A percentile compares a stretch with the other conserved stretches of the same genome.
phyloP scores from a whole-genome alignment of 352 stramenopile species.

The Pythium graminicola region DNA sequence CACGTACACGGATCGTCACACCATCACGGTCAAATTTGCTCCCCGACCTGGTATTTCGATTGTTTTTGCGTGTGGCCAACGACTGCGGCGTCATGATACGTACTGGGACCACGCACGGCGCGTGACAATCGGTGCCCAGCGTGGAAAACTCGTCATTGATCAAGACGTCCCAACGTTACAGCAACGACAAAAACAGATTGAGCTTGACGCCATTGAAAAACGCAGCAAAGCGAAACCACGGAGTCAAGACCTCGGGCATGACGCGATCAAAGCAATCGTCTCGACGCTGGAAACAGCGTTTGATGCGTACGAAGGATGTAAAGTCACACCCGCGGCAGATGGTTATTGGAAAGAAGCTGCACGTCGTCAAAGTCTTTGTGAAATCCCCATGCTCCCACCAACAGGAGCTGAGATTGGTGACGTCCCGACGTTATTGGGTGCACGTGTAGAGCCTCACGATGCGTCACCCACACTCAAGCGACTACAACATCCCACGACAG shows the following conservation, averaged over 20 bases:
- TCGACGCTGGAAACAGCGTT: constrained; percentile 56
- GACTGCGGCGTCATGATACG: constrained; percentile 55
- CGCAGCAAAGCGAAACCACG: constrained; percentile 70
- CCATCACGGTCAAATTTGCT: constrained; percentile 63
- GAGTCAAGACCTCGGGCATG: constrained; percentile 52
- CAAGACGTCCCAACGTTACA: constrained; percentile 45
- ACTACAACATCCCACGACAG: constrained; percentile 43
- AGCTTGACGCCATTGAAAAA: constrained; percentile 55
- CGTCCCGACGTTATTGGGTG: constrained; percentile 43
- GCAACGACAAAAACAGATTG: constrained; percentile 68
- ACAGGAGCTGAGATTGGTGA: constrained; percentile 58
- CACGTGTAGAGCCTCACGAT: constrained; percentile 38
- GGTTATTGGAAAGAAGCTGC: constrained; percentile 54
- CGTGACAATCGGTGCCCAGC: constrained; percentile 30
- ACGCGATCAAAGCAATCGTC: constrained; percentile 60
- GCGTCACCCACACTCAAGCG: constrained; percentile 29
- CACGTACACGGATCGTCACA: constrained; percentile 54
- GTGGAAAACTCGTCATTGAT: constrained; percentile 58
- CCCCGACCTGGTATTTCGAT: constrained; percentile 48
- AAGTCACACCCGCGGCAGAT: constrained; percentile 55
- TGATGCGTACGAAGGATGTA: constrained; percentile 61
- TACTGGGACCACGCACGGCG: constrained; percentile 59
- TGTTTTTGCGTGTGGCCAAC: constrained; percentile 64
- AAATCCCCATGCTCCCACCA: constrained; percentile 55
- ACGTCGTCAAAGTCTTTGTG: constrained; percentile 38